Evolutionary conservation across 768 basidiomycete genomes (phyloP), one percentile per base, ranked within the genome.

Genomic region (Dacryopinax spathularia): DNA sequence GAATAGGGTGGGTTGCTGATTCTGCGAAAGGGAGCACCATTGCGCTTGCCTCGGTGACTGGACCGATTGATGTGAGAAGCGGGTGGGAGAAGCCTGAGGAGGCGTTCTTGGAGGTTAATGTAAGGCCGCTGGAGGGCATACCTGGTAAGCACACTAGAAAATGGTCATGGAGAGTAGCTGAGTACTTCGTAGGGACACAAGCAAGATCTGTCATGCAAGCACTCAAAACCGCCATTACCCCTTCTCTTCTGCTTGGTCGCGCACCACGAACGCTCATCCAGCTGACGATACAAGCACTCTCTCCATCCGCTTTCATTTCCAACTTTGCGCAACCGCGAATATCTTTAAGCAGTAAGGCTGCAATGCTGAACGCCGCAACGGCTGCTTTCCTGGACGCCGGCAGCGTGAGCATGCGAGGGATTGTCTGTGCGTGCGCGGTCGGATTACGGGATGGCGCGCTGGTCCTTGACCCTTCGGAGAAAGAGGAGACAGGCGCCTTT

Each of bases 11-110:
- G 4, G 39, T 41, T 6, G 22, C 39, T 41, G 7, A 41, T 41
- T n/a, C n/a, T n/a, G 39, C 18, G 7, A 56, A 56, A 56, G 48
- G 48, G 20, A 56, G 48, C 29, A 31, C 29, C 48, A 56, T 56
- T 29, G 48, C 48, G 3, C 20, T 56, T 22, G 48, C 48, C 5
- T 56, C 48, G 15, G 48, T 56, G 10, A 56, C 48, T 27, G 48
- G 48, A 20, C 48, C 48, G 3, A 56, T 56, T 29, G 48, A 56
- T 5, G 48, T 56, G 25, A 56, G 48, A 29, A 56, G 48, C 29
- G 48, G 48, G 31, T 56, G 48, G 48, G 48, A 56, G 48, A 56
- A 56, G 20, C 48, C 48, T 25, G 48, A 56, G 29, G 48, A 56
- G 48, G 48, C 48, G 29, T 56, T 56, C 29, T 20, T 56, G 13